Conservation (phyloP, 2,329 filamentous ascomycete species). For the Curvularia sp. region DNA sequence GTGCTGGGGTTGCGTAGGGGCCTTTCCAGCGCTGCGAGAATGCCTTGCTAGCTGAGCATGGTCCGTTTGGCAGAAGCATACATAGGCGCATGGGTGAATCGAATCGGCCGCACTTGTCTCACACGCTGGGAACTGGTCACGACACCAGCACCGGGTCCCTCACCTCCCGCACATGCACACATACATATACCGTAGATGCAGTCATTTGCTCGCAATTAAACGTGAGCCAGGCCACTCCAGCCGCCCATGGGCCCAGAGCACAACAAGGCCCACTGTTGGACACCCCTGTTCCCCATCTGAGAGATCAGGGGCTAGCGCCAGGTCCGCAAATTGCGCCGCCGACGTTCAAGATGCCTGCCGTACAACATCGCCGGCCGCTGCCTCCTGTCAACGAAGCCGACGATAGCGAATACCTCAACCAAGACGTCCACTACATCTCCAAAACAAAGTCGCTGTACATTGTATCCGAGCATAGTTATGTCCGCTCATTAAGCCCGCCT, state of each 20-base stretch:
- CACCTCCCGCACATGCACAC: not conserved
- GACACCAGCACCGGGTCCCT: not conserved
- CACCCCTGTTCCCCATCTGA: slow-evolving; percentile 17
- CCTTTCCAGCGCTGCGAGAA: slow-evolving; percentile 32
- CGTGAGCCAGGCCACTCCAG: slow-evolving; percentile 5
- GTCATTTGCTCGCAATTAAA: slow-evolving; percentile 9
- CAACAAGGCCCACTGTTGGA: slow-evolving; percentile 25
- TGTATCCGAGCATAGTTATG: slow-evolving; percentile 48
- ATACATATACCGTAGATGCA: slow-evolving; percentile 3
- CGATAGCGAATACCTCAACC: slow-evolving; percentile 14
- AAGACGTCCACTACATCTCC: slow-evolving; percentile 32
- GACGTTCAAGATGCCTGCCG: slow-evolving; percentile 36
- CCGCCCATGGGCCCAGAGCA: slow-evolving; percentile 24
- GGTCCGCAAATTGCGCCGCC: slow-evolving; percentile 41
- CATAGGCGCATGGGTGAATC: slow-evolving; percentile 12
- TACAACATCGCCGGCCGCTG: slow-evolving; percentile 31
- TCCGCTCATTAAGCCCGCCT: slow-evolving; percentile 40
- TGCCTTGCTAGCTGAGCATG: slow-evolving; percentile 24
- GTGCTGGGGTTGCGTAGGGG: slow-evolving; percentile 33
- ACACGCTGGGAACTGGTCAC: slow-evolving; percentile 3
- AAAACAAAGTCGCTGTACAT: slow-evolving; percentile 39
- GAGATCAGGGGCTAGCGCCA: slow-evolving; percentile 21
- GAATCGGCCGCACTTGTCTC: slow-evolving; percentile 12
- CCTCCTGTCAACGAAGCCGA: slow-evolving; percentile 21
- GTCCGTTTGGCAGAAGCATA: slow-evolving; percentile 16